Conservation (phyloP, 371 early-diverging fungal genomes). For the Syncephalastrum sp. region DNA sequence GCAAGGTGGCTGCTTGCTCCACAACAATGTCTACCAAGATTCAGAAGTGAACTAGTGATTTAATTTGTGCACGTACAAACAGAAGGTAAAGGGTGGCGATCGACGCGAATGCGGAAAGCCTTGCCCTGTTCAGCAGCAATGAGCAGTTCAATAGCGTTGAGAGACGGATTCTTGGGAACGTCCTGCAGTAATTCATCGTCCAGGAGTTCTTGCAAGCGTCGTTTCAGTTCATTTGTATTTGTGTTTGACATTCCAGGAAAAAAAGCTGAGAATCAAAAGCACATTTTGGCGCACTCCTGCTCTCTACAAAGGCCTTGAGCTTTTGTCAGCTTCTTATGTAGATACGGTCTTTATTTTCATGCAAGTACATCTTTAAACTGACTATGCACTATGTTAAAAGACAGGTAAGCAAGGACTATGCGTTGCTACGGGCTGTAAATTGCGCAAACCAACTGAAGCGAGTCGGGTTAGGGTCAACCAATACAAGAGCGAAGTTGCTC, state of each 20-base stretch:
- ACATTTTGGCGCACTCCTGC: no score
- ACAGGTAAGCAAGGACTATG: no score
- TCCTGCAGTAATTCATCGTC: conserved; percentile 28
- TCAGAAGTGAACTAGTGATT: not conserved
- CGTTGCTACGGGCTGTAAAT: no score
- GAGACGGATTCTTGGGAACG: conserved; percentile 13
- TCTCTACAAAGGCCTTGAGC: no score
- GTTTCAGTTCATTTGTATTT: conserved; percentile 28
- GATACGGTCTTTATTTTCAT: no score
- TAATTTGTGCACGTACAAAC: conserved; percentile 19
- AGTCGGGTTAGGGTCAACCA: no score
- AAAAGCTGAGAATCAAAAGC: no score
- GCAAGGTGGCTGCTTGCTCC: conserved; percentile 29
- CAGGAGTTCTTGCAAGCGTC: conserved; percentile 16
- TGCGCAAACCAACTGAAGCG: no score
- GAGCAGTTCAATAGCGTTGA: conserved; percentile 30
- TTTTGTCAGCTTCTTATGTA: no score
- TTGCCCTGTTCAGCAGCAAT: conserved; percentile 40
- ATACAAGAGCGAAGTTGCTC: no score
- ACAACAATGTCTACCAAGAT: conserved; percentile 29
- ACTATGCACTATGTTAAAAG: no score
- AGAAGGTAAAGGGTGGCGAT: conserved; percentile 28
- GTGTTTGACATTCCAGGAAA: not conserved
- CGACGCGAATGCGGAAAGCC: conserved; percentile 33
- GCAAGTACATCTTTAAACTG: no score